A percentile compares a stretch with the other conserved stretches of the same genome.
These are phyloP conservation scores for Dalbergia cultrata DNA, from an alignment of 306 rosid genomes.

Conservation along the genomic window DNA sequence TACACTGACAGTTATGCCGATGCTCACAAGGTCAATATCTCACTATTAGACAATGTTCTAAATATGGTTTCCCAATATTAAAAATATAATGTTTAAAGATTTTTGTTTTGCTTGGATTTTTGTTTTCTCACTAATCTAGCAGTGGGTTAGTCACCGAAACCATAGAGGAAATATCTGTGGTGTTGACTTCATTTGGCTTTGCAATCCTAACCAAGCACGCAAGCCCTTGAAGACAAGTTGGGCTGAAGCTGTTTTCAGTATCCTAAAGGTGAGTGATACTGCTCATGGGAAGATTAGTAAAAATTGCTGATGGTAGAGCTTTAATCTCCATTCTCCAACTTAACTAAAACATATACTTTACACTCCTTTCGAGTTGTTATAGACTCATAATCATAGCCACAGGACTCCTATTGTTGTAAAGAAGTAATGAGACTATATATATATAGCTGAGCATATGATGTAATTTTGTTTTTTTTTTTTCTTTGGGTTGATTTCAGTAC, in stretches of 20 bases:
- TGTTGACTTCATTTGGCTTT: constrained; percentile 95
- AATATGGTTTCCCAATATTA: constrained; percentile 1
- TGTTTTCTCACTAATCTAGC: constrained; percentile 18
- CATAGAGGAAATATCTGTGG: constrained; percentile 98
- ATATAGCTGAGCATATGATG: not conserved
- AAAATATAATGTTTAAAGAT: constrained; percentile 14
- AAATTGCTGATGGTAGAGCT: constrained; percentile 22
- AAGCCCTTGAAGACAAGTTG: constrained; percentile 86
- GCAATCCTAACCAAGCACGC: constrained; percentile 82
- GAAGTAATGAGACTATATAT: not conserved
- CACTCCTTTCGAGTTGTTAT: not conserved
- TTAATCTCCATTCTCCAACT: constrained; percentile 11
- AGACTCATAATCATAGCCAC: not conserved
- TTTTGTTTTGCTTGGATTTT: constrained; percentile 25
- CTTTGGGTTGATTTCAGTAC: constrained; percentile 55
- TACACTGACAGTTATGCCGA: constrained; percentile 83
- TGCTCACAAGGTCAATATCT: constrained; percentile 76
- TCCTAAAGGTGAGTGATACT: constrained; percentile 65
- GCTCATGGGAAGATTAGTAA: not conserved
- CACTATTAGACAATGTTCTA: constrained; percentile 23
- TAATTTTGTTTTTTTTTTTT: constrained; percentile 4
- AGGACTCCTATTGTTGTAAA: not conserved
- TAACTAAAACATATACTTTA: not conserved
- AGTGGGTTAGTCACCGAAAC: constrained; percentile 99
- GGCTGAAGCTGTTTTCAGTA: constrained; percentile 94